Evolutionary conservation across 1,284 basidiomycete genomes (phyloP).

Genomic region (Takashimella tepidaria): DNA sequence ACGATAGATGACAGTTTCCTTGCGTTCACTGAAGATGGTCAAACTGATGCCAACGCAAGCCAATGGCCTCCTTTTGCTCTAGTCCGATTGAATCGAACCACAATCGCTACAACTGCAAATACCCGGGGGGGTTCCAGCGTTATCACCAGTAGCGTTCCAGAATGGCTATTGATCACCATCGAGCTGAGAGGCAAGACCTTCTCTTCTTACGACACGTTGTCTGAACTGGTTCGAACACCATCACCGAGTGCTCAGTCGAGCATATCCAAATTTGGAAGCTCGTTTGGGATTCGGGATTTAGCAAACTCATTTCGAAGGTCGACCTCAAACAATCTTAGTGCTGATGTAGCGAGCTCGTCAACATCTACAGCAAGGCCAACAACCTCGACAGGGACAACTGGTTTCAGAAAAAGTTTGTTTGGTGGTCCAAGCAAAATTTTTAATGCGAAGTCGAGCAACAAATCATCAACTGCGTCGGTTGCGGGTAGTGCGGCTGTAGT

Average conservation of each 20-base stretch:
- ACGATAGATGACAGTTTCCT: conserved; percentile 39
- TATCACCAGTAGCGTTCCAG: background rate
- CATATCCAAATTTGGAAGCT: conserved; percentile 16
- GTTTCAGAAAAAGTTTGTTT: conserved; percentile 9
- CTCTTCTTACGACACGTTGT: background rate
- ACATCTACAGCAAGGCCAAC: background rate
- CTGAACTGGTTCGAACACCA: conserved; percentile 8
- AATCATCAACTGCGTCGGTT: background rate
- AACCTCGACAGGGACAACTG: too few relatives aligned
- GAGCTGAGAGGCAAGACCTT: conserved; percentile 1
- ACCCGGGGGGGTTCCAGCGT: conserved; percentile 9
- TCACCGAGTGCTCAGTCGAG: conserved; percentile 20
- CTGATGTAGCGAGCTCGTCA: too few relatives aligned
- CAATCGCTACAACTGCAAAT: background rate
- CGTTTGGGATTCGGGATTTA: conserved; percentile 21
- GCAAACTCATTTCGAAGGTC: conserved; percentile 25
- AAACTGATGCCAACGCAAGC: conserved; percentile 20
- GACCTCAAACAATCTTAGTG: too few relatives aligned
- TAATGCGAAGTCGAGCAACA: background rate
- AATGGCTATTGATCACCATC: conserved; percentile 35
- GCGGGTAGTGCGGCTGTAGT: too few relatives aligned
- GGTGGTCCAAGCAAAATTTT: conserved; percentile 1
- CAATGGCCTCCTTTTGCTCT: conserved; percentile 36
- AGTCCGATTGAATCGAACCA: conserved; percentile 21
- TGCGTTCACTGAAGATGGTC: conserved; percentile 35